Base-by-base conservation (phyloP, 495 filamentous ascomycete species). In the Lineolata rhizophorae region DNA sequence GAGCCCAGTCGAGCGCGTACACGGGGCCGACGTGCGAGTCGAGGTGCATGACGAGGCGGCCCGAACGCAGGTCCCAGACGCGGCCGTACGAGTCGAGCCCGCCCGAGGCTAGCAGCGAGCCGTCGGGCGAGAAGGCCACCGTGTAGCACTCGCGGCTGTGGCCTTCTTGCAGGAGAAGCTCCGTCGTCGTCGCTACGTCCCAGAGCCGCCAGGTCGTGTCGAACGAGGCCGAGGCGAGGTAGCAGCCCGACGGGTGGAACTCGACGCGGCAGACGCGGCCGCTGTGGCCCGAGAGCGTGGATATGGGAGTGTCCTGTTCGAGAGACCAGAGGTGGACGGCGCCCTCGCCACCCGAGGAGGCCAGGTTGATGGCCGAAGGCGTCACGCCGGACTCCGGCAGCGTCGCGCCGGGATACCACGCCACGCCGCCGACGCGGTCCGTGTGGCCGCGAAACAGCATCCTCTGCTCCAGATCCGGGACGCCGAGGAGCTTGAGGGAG, bases 171-270 rank as follows among this genome's bases (percentile, higher is more conserved):
- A 93, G 56, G 0, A 85, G 60, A 3, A 97, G 57, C 42, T 95
- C 84, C 2, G 73, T 72, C 0, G 65, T 75, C 1, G 72, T 85
- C 33, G 78, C 68, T 0, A 94, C 65, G 46, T 99, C 90, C 90
- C 90, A 99, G 35, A 99, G 53, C 16, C 87, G 69, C 87, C 87
- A 99, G 0, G 85, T 93, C 2, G 84, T 94, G 47, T 99, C 87
- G 44, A 80, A 85, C 1, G 82, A 92, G 1, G 87, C 87, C 0
- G 83, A 92, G 1, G 87, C 87, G 15, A 94, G 64, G 44, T 85
- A 94, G 34, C 64, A 62, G 12, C 87, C 85, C 2, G 79, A 90
- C 0, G 87, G 87, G 41, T 99, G 90, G 47, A 95, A 90, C 40
- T 93, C 90, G 25, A 90, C 72, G 34, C 90, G 67, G 37, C 78